Base-by-base conservation (phyloP, 2,329 filamentous ascomycete genomes). In the Sphaerostilbella broomeana region DNA sequence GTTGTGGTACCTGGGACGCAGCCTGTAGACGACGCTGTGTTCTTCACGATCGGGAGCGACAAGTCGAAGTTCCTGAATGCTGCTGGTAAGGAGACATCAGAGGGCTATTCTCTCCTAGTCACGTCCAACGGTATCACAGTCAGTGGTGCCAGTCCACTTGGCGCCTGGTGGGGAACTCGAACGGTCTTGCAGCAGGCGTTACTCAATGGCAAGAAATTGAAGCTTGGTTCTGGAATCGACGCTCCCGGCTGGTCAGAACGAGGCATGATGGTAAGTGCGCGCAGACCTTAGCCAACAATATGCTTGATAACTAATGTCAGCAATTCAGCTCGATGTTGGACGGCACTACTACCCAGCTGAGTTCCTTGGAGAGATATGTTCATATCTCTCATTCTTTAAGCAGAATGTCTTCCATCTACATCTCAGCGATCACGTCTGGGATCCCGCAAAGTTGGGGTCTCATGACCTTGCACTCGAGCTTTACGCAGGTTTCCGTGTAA, bases 101-200 rank as follows among this genome's bases (percentile, higher is more conserved):
- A 77, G 48, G 70, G 64, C 6, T 74, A 77, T 50, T 56, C 57
- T 5, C 55, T 77, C 7, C 56, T 61, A 9, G 58, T 74, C 3
- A 60, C 57, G n/a, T 42, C 51, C 5, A 49, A 58, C 7, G 62
- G 65, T 3, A 56, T 76, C 9, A 60, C 55, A 6, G 68, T 79
- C 47, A 58, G 58, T 4, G 75, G 73, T 2, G 70, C 72, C 5
- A 73, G 72, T 35, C 65, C 73, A 1, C 59, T 75, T 3, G 75
- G 75, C 10, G 68, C 64, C 29, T 78, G 71, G 70, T 78, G 75
- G 75, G 75, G 67, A 29, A 77, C 74, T 0, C 63, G 74, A 22
- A 70, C 73, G 2, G 45, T 78, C 10, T 49, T 78, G 5, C 75
- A 79, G 35, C 70, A 68, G 46, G 63, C 68, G 3, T 44, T 69